Conservation (phyloP, 2,329 filamentous ascomycete species). For the Epichloe sp. region DNA sequence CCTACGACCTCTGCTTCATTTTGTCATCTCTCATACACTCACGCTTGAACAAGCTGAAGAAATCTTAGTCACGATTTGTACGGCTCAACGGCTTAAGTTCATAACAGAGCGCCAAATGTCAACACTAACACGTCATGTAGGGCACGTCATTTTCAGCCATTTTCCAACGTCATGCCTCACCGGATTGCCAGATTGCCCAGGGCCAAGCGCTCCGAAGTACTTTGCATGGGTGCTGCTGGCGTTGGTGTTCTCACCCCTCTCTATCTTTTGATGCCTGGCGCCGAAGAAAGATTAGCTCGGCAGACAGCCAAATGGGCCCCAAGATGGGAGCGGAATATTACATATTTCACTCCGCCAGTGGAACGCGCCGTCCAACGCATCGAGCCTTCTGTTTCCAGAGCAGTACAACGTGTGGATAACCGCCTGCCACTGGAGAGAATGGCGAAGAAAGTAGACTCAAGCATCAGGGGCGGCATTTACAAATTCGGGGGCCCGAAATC, state of each 20-base stretch:
- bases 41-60: no score
- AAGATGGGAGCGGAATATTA: slow-evolving; percentile 45
- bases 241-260: slow-evolving; percentile 41
- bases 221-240: slow-evolving; percentile 41
- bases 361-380: slow-evolving; percentile 34
- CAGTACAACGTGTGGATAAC: slow-evolving; percentile 32
- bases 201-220: slow-evolving; percentile 33
- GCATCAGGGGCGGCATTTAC: slow-evolving; percentile 34
- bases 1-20: no score
- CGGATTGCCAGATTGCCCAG: slow-evolving; percentile 34
- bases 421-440: slow-evolving; percentile 37
- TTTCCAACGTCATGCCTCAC: slow-evolving; percentile 29
- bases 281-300: slow-evolving; percentile 37
- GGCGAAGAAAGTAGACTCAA: slow-evolving; percentile 33
- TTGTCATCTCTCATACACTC: no score
- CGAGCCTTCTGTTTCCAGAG: slow-evolving; percentile 32
- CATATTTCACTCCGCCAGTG: slow-evolving; percentile 35
- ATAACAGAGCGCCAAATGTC: no score
- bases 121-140: neutral
- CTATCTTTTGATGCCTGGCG: slow-evolving; percentile 43
- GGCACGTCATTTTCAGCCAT: no score
- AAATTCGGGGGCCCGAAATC: slow-evolving; percentile 17
- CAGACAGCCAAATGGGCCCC: slow-evolving; percentile 47
- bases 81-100: no score
- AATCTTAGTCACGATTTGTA: no score